These are phyloP conservation scores for Cenococcum geophilum DNA, from an alignment of 495 filamentous ascomycete species.

Conservation along the genomic window DNA sequence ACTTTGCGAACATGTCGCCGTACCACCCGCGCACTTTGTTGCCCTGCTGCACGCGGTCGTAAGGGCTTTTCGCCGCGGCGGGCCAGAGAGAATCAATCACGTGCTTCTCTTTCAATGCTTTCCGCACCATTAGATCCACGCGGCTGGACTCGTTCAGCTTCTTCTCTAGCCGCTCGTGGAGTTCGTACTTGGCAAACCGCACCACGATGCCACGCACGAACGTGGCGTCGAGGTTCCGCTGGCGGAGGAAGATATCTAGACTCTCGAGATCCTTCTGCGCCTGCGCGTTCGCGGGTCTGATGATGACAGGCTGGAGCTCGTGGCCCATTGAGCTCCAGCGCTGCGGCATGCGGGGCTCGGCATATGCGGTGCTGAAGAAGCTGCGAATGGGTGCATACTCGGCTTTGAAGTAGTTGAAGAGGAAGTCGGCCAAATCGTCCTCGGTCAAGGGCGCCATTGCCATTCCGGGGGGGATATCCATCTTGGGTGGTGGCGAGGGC, in stretches of 20 bases:
- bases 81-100: constrained; percentile 28
- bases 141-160: constrained; percentile 25
- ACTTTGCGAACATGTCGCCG: constrained; percentile 31
- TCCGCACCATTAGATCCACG: constrained; percentile 28
- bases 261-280: constrained; percentile 30
- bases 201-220: constrained; percentile 26
- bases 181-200: constrained; percentile 26
- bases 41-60: constrained; percentile 21
- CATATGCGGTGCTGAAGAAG: constrained; percentile 24
- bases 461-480: constrained; percentile 27
- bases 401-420: constrained; percentile 29
- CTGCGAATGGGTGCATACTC: constrained; percentile 30
- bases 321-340: constrained; percentile 26
- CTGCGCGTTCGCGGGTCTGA: constrained; percentile 28
- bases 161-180: constrained; percentile 30
- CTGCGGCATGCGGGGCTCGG: constrained; percentile 17
- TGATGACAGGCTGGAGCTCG: constrained; percentile 20
- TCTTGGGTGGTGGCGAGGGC: neutral
- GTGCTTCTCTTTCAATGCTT: constrained; percentile 31
- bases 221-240: constrained; percentile 18
- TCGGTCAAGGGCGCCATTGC: constrained; percentile 26
- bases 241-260: constrained; percentile 22
- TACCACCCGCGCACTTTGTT: constrained; percentile 25
- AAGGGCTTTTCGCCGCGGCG: constrained; percentile 2
- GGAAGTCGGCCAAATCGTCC: constrained; percentile 24